phyloP scores from a whole-genome alignment of 2,329 filamentous ascomycete genomes.

The Plectosphaerella sp. region DNA sequence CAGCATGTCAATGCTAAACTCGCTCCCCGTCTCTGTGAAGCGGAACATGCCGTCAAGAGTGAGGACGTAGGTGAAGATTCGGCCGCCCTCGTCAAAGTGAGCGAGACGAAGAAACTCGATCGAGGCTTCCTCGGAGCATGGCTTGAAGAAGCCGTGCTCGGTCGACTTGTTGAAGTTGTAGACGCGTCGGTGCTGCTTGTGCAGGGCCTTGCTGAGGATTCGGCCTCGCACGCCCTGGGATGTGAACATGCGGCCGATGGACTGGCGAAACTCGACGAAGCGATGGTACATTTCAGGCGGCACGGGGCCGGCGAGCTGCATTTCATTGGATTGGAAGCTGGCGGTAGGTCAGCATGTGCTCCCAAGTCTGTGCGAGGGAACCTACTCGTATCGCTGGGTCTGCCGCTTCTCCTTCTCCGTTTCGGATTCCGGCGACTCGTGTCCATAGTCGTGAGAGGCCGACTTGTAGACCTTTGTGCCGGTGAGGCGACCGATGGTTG shows the following conservation, averaged over 20 bases:
- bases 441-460: constrained; percentile 40
- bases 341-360: background rate
- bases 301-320: constrained; percentile 81
- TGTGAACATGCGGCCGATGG: constrained; percentile 86
- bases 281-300: constrained; percentile 80
- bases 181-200: constrained; percentile 83
- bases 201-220: constrained; percentile 77
- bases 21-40: constrained; percentile 93
- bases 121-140: constrained; percentile 66
- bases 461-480: constrained; percentile 66
- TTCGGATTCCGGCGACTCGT: constrained; percentile 15
- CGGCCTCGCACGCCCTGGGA: constrained; percentile 71
- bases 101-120: constrained; percentile 80
- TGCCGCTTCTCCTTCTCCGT: constrained; percentile 41
- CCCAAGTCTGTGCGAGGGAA: constrained; percentile 6
- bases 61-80: constrained; percentile 88
- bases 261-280: constrained; percentile 88
- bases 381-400: constrained; percentile 72
- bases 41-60: constrained; percentile 82
- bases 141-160: constrained; percentile 62
- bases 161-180: constrained; percentile 85
- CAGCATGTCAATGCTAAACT: constrained; percentile 89
- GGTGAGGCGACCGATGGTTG: constrained; percentile 77
- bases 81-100: constrained; percentile 79
- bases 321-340: constrained; percentile 89